Evolutionary conservation across 2,329 filamentous ascomycete species (phyloP), one percentile per base, ranked within the genome.

Genomic region (Cladosporium halotolerans): DNA sequence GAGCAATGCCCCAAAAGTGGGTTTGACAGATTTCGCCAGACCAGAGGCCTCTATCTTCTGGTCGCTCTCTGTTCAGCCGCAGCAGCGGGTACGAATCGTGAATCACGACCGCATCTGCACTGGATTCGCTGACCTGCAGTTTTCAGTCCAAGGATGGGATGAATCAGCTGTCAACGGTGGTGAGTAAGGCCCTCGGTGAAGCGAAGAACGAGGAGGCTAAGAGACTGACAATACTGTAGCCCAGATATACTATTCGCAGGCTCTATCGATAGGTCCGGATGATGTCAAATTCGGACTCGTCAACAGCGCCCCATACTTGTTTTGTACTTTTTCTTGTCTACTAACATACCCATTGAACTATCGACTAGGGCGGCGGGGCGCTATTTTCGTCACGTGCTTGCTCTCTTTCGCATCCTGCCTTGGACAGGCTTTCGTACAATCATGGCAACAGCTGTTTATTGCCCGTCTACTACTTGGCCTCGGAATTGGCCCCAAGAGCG

Each of bases 401-500:
- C 4, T 43, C 14, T 43, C 40, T 9, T 43, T 43, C 18, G 40
- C 40, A 23, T 43, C 40, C 8, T 43, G 40, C 16, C 40, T 43
- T 4, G 40, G 40, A 19, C 40, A 43, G 28, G 40, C 40, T 19
- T 43, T 43, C 28, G 40, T 43, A 13, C 33, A 36, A 3, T 36
- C 33, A 36, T 90, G 87, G 85, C 76, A 74, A 66, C 79, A 88
- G 62, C 79, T 89, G 60, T 77, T 90, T 52, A 74, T 80, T 41
- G 83, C 66, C 53, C 69, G 73, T 38, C 34, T 70, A 9, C 53
- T 70, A 11, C 62, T 69, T 43, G 70, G 71, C n/a, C 66, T 73
- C 10, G 72, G 73, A 23, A 75, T 75, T 71, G 73, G 72, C 28
- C 58, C 71, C 10, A 75, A 75, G 57, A 71, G 68, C 52, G 65